Evolutionary conservation across 1,284 basidiomycete species (phyloP).

Genomic region (Leccinum glutinopallens): DNA sequence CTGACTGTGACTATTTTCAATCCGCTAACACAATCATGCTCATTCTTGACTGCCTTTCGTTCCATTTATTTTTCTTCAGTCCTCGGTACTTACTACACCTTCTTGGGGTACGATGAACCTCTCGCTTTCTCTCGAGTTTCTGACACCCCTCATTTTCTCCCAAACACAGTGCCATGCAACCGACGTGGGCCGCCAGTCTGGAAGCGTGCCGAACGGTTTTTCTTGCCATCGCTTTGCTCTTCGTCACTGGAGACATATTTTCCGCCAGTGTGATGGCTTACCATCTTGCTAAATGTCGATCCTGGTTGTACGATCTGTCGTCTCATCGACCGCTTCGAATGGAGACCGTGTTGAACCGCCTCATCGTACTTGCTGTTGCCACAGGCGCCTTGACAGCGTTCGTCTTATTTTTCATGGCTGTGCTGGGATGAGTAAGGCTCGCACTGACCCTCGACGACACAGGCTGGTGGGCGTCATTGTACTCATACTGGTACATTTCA

Average conservation of each 20-base stretch:
- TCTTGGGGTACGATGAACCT: conserved; percentile 24
- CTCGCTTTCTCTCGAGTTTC: neutral
- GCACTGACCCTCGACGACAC: neutral
- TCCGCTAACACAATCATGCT: no score
- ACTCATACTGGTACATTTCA: neutral
- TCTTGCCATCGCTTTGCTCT: conserved; percentile 26
- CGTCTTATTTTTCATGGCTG: neutral
- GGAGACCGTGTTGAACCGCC: conserved; percentile 25
- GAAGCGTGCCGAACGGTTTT: conserved; percentile 12
- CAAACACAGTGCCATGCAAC: neutral
- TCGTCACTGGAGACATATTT: conserved; percentile 30
- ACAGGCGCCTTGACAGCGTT: conserved; percentile 28
- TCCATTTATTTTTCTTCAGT: neutral
- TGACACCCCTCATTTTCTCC: neutral
- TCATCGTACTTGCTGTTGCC: conserved; percentile 32
- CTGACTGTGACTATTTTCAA: no score
- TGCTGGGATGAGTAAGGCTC: neutral
- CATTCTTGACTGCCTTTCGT: no score
- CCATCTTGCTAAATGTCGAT: conserved; percentile 23
- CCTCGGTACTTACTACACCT: conserved; percentile 21
- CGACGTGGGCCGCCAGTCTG: conserved; percentile 24
- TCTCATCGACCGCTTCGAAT: conserved; percentile 17
- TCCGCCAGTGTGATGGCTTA: conserved; percentile 29
- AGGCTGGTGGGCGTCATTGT: neutral
- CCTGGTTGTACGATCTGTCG: conserved; percentile 1